phyloP scores from a whole-genome alignment of 2,329 filamentous ascomycete species.

The Tolypocladium paradoxum region DNA sequence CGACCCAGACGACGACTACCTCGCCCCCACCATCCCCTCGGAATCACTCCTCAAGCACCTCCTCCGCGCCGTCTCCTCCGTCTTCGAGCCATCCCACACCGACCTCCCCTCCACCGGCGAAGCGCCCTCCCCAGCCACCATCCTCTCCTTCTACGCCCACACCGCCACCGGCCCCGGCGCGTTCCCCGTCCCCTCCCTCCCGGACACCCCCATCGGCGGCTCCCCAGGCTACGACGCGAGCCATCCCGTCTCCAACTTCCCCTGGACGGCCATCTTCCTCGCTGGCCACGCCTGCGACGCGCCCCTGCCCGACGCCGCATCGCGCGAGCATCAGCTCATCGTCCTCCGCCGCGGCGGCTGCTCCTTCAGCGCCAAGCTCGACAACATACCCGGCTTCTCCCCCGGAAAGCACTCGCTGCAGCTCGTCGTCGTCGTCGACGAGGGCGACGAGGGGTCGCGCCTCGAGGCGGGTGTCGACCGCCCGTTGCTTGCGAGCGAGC shows the following conservation, averaged over 20 bases:
- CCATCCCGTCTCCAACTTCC: constrained; percentile 34
- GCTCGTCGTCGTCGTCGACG: constrained; percentile 64
- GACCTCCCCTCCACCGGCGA: constrained; percentile 17
- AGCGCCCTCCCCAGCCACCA: constrained; percentile 22
- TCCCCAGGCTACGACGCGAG: constrained; percentile 29
- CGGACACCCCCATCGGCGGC: constrained; percentile 39
- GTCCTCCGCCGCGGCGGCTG: constrained; percentile 75
- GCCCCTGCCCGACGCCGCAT: constrained; percentile 38
- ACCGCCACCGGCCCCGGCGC: constrained; percentile 48
- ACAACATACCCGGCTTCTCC: constrained; percentile 70
- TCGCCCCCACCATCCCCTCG: constrained; percentile 10
- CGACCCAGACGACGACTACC: neutral
- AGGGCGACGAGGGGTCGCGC: constrained; percentile 18
- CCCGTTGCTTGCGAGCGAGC: constrained; percentile 66
- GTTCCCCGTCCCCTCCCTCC: constrained; percentile 56
- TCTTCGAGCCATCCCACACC: constrained; percentile 26
- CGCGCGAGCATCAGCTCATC: constrained; percentile 60
- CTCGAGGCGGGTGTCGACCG: constrained; percentile 26
- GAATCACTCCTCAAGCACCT: constrained; percentile 36
- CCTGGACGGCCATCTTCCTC: constrained; percentile 63
- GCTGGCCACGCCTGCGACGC: constrained; percentile 57
- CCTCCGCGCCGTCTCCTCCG: constrained; percentile 34
- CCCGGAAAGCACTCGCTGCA: constrained; percentile 54
- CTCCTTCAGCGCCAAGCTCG: constrained; percentile 72
- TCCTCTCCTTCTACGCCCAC: constrained; percentile 41